Evolutionary conservation across 2,329 filamentous ascomycete species (phyloP), one percentile per base, ranked within the genome.

Genomic region (Daldinia sp.): DNA sequence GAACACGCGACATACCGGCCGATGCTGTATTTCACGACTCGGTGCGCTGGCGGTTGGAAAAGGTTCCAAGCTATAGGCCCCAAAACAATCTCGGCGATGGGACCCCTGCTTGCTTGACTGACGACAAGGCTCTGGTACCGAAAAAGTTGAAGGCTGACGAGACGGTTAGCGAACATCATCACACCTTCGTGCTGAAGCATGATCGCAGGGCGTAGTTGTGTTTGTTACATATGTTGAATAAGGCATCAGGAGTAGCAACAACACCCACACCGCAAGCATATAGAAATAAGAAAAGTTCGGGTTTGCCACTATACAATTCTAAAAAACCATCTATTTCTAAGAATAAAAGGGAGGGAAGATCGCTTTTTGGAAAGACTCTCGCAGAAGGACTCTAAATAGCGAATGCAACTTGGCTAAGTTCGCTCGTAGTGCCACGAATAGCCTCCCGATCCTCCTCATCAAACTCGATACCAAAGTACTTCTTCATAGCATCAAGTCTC

Each of bases 391-490:
- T 12, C 26, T 51, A 51, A 9, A 35, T 35, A 13, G 51, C 9
- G 5, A 54, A 35, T 23, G 15, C 9, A 39, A 3, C 30, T n/a
- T 37, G 30, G 6, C 33, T 68, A 20, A 70, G 54, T 51, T 69
- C 63, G 13, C 57, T 44, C 10, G 59, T 50, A 7, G 65, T 71
- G 1, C 69, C 66, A 3, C 44, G 59, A 20, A 71, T 71, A 37
- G 69, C 63, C 42, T 62, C 53, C 5, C 48, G 44, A 48, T 75
- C 74, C 51, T 73, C 68, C 6, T 73, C 66, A 15, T 66, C 66
- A 5, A 86, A 74, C 56, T 79, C 77, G 65, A 86, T 79, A 37
- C 79, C 80, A 72, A 86, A 86, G 73, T 81, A 82, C 59, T 79
- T 78, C 42, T 78, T 77, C 68, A 87, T 73, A 6, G 79, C 83